Evolutionary conservation across 306 rosid genomes (phyloP), one percentile per base, ranked within the genome.

Genomic region (Prunus dulcis): DNA sequence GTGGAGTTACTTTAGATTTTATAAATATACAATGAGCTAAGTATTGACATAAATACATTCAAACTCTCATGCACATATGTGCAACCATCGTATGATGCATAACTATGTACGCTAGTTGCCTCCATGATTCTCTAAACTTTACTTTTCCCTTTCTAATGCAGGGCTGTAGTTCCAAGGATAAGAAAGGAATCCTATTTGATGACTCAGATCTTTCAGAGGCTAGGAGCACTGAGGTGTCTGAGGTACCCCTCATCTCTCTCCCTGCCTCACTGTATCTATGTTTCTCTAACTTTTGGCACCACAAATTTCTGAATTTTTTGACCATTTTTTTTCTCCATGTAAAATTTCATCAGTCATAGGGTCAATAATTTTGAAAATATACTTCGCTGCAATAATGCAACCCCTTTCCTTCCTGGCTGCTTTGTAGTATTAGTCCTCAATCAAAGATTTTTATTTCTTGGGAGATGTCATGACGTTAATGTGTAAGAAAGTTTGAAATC

Each of bases 121-220:
- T 22, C 20, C 10, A 15, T n/a, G 5, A 1, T 52, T 27, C 64
- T 22, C 71, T 69, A 60, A 49, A 27, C 46, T 65, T 71, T 58
- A 61, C 75, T 64, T 27, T 79, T 75, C 64, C 69, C 65, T 52
- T 81, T 51, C 67, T 77, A 45, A 67, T 82, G 20, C 88, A 95
- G 99, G 97, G 99, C n/a, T 95, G 88, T 82, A 86, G 82, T 82
- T 89, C 99, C 22, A 92, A 95, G 85, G 99, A 95, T 61, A 92
- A 88, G 62, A 95, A 84, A 82, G 89, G 91, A 68, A 83, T 67
- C 78, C 84, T 90, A 60, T 90, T 88, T 82, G 97, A 92, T 74
- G 97, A 95, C 71, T 95, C 97, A 97, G 97, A 95, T 88, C 93
- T 95, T 81, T 90, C 97, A 23, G 99, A 95, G 75, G 83, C 86